Base-by-base conservation (phyloP, 2,329 filamentous ascomycete genomes). In the Pseudocercospora fuligena region DNA sequence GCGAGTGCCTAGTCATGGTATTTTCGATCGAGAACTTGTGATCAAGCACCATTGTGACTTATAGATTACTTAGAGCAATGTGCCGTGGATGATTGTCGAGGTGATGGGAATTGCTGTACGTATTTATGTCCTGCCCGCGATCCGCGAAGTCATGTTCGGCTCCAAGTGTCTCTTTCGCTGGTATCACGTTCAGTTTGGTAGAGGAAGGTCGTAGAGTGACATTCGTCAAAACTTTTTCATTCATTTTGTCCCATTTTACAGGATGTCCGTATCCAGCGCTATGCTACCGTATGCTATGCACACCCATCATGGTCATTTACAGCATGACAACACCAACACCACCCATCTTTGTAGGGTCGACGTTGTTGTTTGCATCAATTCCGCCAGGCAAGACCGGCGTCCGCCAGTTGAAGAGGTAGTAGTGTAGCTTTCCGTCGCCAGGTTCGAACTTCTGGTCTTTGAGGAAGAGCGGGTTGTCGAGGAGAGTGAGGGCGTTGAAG, bases 391-490 rank as follows among this genome's bases (percentile, higher is more conserved):
- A 91, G n/a, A 90, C 89, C 67, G 92, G 89, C 12, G 93, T 92
- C 65, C 93, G 89, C 84, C 97, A 99, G 82, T 99, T 99, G 86
- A 96, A 99, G 33, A 99, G 84, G 80, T 99, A 99, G 82, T 94
- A 99, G 80, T 99, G 93, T 73, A 99, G 84, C 79, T 95, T 93
- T 56, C 95, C 95, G 78, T 99, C 95, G 33, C 95, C 95, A 5
- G 91, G 90, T 53, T 94, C 95, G 75, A 97, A 99, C 80, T 97
- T 97, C 77, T 97, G 92, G 72, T 97, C 87, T 77, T 94, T 90
- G 5, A 99, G 85, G 86, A 99, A 98, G 21, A 98, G 86, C 0
- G 89, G 91, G 79, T 99, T 99, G 80, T 99, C 94, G 81, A 97
- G 90, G 46, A 97, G 85, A 0, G 94, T 97, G 21, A 99, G 86